Evolutionary conservation across 2,329 filamentous ascomycete species (phyloP).

Genomic region (Colletotrichum plurivorum): DNA sequence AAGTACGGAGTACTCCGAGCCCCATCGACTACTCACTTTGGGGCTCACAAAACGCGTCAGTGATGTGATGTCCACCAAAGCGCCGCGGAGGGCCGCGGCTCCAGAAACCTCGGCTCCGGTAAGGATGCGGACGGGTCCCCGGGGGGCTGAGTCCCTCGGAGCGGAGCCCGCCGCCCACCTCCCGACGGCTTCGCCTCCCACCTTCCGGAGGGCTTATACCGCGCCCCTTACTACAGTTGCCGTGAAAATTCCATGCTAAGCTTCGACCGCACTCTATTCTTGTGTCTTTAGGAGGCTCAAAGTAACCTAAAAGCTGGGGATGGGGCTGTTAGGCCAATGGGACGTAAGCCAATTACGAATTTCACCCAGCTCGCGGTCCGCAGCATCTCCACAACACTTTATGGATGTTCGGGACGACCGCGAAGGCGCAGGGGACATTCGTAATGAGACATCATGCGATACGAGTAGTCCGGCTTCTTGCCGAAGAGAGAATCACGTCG

Average conservation of each 20-base stretch:
- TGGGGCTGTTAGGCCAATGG: neutral
- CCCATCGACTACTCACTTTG: neutral
- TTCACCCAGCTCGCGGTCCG: slow-evolving; percentile 1
- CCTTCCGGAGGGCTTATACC: slow-evolving; percentile 20
- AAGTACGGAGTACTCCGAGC: neutral
- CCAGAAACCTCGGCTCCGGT: slow-evolving; percentile 3
- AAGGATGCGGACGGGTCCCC: slow-evolving; percentile 2
- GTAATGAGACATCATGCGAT: slow-evolving; percentile 8
- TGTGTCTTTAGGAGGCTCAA: neutral
- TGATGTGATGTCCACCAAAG: neutral
- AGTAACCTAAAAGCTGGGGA: neutral
- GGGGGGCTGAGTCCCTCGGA: slow-evolving; percentile 16
- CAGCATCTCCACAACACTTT: slow-evolving; percentile 8
- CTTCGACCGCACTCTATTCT: slow-evolving; percentile 16
- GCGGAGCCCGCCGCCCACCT: neutral
- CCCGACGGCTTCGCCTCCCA: slow-evolving; percentile 6
- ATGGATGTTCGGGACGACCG: slow-evolving; percentile 2
- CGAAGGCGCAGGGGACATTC: slow-evolving; percentile 8
- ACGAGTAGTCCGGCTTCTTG: neutral
- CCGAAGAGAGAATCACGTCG: neutral
- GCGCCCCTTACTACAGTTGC: neutral
- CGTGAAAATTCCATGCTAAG: slow-evolving; percentile 10
- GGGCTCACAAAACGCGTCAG: neutral
- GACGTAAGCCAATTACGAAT: slow-evolving; percentile 18
- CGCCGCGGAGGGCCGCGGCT: neutral